phyloP scores from a whole-genome alignment of 2,329 filamentous ascomycete species.

The Talaromyces rugulosus region DNA sequence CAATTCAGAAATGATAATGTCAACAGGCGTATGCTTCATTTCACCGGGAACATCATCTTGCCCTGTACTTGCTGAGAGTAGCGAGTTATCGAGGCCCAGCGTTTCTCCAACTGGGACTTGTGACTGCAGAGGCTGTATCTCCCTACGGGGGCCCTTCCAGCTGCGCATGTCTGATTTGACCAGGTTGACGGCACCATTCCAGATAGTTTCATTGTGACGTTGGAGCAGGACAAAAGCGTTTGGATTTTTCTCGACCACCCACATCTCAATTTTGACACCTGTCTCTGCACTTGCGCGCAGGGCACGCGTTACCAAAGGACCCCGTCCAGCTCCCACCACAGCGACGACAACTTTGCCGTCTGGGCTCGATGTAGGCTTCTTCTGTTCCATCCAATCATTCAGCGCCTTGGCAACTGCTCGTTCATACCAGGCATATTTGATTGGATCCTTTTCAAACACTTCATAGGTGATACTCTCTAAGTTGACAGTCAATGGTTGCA shows the following conservation, averaged over 20 bases:
- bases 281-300: slow-evolving; percentile 73
- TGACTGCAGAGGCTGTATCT: slow-evolving; percentile 15
- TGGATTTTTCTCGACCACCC: slow-evolving; percentile 96
- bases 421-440: slow-evolving; percentile 97
- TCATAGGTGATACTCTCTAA: slow-evolving; percentile 97
- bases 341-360: slow-evolving; percentile 75
- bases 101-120: slow-evolving; percentile 18
- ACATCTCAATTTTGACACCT: slow-evolving; percentile 75
- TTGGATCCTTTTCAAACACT: slow-evolving; percentile 95
- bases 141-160: slow-evolving; percentile 72
- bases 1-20: slow-evolving; percentile 91
- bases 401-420: slow-evolving; percentile 76
- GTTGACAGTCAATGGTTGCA: slow-evolving; percentile 94
- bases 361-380: slow-evolving; percentile 69
- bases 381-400: slow-evolving; percentile 68
- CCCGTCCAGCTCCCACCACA: slow-evolving; percentile 88
- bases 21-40: slow-evolving; percentile 49
- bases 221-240: slow-evolving; percentile 94
- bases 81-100: slow-evolving; percentile 26
- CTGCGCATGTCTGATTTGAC: slow-evolving; percentile 96
- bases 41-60: slow-evolving; percentile 10
- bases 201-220: slow-evolving; percentile 76
- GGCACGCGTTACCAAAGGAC: slow-evolving; percentile 83
- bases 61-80: slow-evolving; percentile 19
- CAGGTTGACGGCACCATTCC: slow-evolving; percentile 75